A percentile compares a stretch with the other conserved stretches of the same genome.
phyloP scores from a whole-genome alignment of 257 asterid species.

The Nicotiana undulata region DNA sequence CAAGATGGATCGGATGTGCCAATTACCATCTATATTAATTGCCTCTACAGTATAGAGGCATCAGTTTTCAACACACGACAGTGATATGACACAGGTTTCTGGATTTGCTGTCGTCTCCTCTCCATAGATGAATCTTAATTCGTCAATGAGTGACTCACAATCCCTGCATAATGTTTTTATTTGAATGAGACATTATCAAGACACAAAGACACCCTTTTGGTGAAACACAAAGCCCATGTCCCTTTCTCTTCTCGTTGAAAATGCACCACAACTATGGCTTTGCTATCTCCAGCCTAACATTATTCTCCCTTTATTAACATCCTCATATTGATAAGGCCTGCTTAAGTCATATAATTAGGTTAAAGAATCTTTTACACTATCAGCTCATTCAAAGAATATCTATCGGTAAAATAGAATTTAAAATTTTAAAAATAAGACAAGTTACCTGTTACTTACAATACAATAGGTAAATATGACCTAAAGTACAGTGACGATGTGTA shows the following conservation, averaged over 20 bases:
- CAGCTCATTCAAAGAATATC: too few species aligned
- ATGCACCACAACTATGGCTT: slow-evolving; percentile 8
- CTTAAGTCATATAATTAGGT: too few species aligned
- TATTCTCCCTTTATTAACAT: not conserved
- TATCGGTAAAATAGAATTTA: too few species aligned
- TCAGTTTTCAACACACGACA: slow-evolving; percentile 1
- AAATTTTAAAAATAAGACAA: too few species aligned
- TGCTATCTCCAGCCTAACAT: not conserved
- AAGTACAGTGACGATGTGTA: too few species aligned
- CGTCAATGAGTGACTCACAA: slow-evolving; percentile 12
- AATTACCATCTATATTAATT: not conserved
- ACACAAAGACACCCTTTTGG: slow-evolving; percentile 4
- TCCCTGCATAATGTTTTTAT: not conserved
- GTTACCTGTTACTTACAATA: too few species aligned
- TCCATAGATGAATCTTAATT: not conserved
- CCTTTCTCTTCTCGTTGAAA: slow-evolving; percentile 32
- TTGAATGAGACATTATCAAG: slow-evolving; percentile 37
- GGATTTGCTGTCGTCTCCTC: slow-evolving; percentile 19
- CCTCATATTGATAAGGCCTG: too few species aligned
- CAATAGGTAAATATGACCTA: too few species aligned
- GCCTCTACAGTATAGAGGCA: not conserved
- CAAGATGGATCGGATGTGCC: not conserved
- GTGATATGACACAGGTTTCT: slow-evolving; percentile 11
- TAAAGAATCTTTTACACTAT: too few species aligned
- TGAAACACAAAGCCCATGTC: slow-evolving; percentile 14